Evolutionary conservation across 768 basidiomycete genomes (phyloP).

Genomic region (Trametes punicea): DNA sequence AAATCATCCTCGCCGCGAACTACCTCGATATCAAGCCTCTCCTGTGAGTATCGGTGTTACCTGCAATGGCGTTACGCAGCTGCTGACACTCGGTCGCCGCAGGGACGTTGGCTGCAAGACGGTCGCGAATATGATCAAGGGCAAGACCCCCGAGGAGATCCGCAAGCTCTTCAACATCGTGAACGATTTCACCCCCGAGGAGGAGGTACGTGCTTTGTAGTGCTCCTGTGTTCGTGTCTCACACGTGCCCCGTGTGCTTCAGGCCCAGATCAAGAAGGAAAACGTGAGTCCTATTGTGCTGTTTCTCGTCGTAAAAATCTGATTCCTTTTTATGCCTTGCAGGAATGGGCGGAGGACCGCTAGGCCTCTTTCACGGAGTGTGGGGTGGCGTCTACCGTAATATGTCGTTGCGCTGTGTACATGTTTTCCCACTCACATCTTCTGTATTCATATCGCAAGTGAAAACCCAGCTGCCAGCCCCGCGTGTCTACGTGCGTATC

Average conservation of each 20-base stretch:
- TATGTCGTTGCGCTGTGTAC: slow-evolving; percentile 19
- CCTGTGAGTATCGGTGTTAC: slow-evolving; percentile 55
- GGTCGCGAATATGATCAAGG: slow-evolving; percentile 99
- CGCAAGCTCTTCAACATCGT: slow-evolving; percentile 97
- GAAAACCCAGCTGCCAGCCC: slow-evolving; percentile 1
- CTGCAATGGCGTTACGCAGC: background rate
- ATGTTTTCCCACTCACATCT: slow-evolving; percentile 16
- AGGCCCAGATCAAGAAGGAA: slow-evolving; percentile 99
- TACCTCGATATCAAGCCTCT: slow-evolving; percentile 99
- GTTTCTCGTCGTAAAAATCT: background rate
- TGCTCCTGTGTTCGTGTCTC: slow-evolving; percentile 6
- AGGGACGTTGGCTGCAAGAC: slow-evolving; percentile 99
- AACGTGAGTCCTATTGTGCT: slow-evolving; percentile 59
- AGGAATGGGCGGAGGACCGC: slow-evolving; percentile 96
- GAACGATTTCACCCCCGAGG: slow-evolving; percentile 98
- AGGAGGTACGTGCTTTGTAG: slow-evolving; percentile 68
- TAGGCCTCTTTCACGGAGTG: slow-evolving; percentile 31
- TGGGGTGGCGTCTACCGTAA: slow-evolving; percentile 9
- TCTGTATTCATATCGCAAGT: slow-evolving; percentile 16
- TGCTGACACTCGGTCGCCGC: slow-evolving; percentile 7
- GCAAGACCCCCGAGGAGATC: slow-evolving; percentile 99
- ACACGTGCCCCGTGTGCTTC: slow-evolving; percentile 12
- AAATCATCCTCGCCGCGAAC: slow-evolving; percentile 99
- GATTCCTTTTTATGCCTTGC: slow-evolving; percentile 29
- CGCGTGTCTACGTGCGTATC: background rate